Evolutionary conservation across 345 rosid genomes (phyloP).

Genomic region (Populus deltoides): DNA sequence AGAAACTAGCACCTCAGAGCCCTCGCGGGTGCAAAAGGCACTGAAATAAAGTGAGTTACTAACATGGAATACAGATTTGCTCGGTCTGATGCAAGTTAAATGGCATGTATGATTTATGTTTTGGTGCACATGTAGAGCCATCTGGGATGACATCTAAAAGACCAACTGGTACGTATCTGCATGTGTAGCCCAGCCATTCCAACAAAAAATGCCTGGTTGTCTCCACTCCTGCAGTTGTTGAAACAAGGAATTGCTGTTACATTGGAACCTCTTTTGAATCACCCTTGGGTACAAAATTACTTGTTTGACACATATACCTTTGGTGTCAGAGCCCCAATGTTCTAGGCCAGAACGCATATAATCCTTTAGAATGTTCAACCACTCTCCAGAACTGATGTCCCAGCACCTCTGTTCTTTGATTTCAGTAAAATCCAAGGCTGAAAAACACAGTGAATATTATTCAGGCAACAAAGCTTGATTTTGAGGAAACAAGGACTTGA

Average conservation of each 20-base stretch:
- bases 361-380: conserved; percentile 79
- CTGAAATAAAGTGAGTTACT: neutral
- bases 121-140: conserved; percentile 88
- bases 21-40: neutral
- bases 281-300: neutral
- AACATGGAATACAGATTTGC: neutral
- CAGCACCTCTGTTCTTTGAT: conserved; percentile 93
- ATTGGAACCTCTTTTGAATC: neutral
- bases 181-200: conserved; percentile 92
- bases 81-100: neutral
- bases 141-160: conserved; percentile 80
- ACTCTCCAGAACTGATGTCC: conserved; percentile 86
- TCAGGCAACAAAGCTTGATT: neutral
- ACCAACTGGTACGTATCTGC: conserved; percentile 80
- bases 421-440: conserved; percentile 99
- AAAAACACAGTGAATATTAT: conserved; percentile 18
- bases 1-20: neutral
- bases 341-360: conserved; percentile 74
- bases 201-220: conserved; percentile 87
- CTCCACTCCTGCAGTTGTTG: conserved; percentile 60
- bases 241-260: neutral
- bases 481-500: neutral
- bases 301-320: conserved; percentile 42
- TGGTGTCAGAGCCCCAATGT: conserved; percentile 94
- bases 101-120: conserved; percentile 63